Evolutionary conservation across 2,329 filamentous ascomycete species (phyloP).

Genomic region (Arthrobotrys pseudoclavata): DNA sequence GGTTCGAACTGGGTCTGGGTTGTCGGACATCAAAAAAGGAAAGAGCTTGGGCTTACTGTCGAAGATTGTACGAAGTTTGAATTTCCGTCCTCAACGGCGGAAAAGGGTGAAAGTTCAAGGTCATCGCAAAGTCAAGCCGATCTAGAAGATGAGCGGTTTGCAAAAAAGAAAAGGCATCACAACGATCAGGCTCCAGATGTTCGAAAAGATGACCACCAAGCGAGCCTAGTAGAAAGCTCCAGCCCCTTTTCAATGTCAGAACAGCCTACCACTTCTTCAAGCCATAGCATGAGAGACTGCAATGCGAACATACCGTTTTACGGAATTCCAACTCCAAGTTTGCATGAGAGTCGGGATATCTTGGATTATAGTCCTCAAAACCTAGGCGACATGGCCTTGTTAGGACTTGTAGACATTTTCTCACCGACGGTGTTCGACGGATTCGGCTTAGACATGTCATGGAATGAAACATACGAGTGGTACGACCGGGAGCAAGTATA

Average conservation of each 20-base stretch:
- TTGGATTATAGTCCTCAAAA: not conserved
- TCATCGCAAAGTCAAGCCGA: not conserved
- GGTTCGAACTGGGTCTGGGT: constrained; percentile 52
- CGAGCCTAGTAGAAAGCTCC: not conserved
- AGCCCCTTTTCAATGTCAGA: not conserved
- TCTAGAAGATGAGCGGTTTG: not conserved
- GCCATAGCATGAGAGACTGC: not conserved
- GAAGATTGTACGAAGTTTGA: constrained; percentile 55
- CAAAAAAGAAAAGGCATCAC: not conserved
- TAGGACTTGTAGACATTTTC: constrained; percentile 15
- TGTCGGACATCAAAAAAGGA: constrained; percentile 44
- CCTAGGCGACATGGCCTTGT: not conserved
- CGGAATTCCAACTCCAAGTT: not conserved
- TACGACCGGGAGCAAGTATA: not conserved
- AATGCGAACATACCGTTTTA: not conserved
- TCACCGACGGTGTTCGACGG: constrained; percentile 31
- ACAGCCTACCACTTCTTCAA: not conserved
- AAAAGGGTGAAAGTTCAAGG: not conserved
- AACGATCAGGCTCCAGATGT: not conserved
- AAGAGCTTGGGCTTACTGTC: constrained; percentile 44
- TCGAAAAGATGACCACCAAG: too few relatives aligned
- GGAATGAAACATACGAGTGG: constrained; percentile 25
- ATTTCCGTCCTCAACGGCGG: not conserved
- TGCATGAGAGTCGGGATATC: not conserved
- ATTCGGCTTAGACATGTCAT: constrained; percentile 29